Conservation (phyloP, 2,329 filamentous ascomycete genomes). For the Aspergillus alliaceus region DNA sequence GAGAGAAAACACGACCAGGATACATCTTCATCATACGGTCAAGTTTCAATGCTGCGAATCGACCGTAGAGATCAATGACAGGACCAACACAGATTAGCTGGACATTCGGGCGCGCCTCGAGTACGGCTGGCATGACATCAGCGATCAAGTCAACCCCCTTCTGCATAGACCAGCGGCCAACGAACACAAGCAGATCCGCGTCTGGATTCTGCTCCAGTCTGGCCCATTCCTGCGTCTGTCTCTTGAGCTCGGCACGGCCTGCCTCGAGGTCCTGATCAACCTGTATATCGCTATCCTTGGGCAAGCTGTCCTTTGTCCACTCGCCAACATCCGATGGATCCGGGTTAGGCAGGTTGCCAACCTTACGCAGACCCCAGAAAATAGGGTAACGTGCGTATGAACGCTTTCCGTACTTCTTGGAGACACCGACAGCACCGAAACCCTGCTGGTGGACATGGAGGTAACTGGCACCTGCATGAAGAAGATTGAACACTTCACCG, state of each 20-base stretch:
- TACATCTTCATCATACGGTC: conserved; percentile 65
- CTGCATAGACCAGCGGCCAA: conserved; percentile 68
- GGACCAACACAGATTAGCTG: conserved; percentile 66
- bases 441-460: conserved; percentile 67
- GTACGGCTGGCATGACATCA: conserved; percentile 63
- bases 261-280: conserved; percentile 59
- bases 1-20: conserved; percentile 64
- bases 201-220: conserved; percentile 61
- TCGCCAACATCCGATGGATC: conserved; percentile 66
- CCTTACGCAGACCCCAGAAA: conserved; percentile 65
- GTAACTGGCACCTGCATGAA: conserved; percentile 66
- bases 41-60: conserved; percentile 66
- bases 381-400: conserved; percentile 68
- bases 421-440: conserved; percentile 67
- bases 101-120: conserved; percentile 60
- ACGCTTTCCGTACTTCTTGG: conserved; percentile 68
- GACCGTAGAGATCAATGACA: conserved; percentile 67
- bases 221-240: conserved; percentile 68
- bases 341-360: conserved; percentile 65
- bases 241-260: conserved; percentile 53
- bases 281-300: conserved; percentile 39
- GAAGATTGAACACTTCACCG: conserved; percentile 67
- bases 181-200: conserved; percentile 67
- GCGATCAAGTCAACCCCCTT: conserved; percentile 69
- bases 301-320: conserved; percentile 56